Evolutionary conservation across 208 protist genomes (phyloP), one percentile per base, ranked within the genome.

Genomic region (Leishmania arabica): DNA sequence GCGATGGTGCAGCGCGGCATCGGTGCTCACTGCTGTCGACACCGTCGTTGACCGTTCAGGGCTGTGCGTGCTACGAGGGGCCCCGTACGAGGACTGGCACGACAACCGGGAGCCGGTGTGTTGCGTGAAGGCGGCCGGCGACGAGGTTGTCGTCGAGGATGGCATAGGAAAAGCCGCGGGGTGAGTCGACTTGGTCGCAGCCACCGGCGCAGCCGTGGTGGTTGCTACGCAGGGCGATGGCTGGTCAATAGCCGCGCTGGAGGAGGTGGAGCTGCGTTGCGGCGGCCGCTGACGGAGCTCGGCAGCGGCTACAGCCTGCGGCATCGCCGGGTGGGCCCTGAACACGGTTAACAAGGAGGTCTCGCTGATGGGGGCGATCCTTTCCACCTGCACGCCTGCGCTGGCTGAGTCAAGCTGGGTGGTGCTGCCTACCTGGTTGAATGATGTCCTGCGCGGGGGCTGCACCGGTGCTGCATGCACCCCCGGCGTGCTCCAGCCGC

Each of bases 361-460:
- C 27, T 78, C 58, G 13, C 34, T 9, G 31, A 82, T 76, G 17
- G 77, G 49, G 45, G 64, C 64, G 2, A 79, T 82, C 2, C 21
- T n/a, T 19, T 82, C 82, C 31, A 75, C 51, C 54, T 62, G 72
- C 71, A 82, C 77, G 11, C 56, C 62, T 42, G 9, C 31, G 13
- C 53, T 40, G 58, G 60, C 31, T 8, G 60, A n/a, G 34, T 19
- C 24, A 45, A 53, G 74, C 19, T 17, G 53, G 8, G 56, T 27
- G 53, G 37, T 53, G 49, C 60, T 65, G 76, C 11, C n/a, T 27
- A 78, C 62, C 40, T 74, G 69, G 31, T 81, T 80, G 31, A 79
- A 47, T 1, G 77, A 82, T 13, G 77, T 56, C 54, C 21, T 75
- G 34, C 77, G 64, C 47, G 58, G 64, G 9, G 70, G 77, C 62